Conservation (phyloP, 495 filamentous ascomycete species). For the Lophiostoma macrostomum region DNA sequence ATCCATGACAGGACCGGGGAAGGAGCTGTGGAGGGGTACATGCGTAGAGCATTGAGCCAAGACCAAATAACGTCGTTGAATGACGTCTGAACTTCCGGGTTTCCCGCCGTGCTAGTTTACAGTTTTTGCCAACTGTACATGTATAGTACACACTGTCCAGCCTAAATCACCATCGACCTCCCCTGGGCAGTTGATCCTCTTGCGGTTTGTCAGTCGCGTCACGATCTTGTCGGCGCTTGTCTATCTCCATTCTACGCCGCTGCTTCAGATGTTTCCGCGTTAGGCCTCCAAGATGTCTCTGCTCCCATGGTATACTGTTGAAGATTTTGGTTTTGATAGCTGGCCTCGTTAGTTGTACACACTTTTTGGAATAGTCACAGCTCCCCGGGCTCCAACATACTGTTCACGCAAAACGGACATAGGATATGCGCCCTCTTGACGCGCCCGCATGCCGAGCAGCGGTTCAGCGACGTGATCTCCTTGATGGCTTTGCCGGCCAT, state of each 20-base stretch:
- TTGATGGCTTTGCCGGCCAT: slow-evolving; percentile 92
- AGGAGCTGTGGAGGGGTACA: no score
- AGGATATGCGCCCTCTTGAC: slow-evolving; percentile 83
- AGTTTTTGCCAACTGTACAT: no score
- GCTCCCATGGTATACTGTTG: neutral
- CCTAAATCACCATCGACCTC: no score
- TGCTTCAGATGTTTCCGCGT: slow-evolving; percentile 11
- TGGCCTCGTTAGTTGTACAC: neutral
- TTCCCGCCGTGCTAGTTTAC: no score
- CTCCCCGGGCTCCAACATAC: slow-evolving; percentile 44
- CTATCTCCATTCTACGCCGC: slow-evolving; percentile 2
- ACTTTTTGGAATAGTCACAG: neutral
- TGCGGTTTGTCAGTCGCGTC: neutral
- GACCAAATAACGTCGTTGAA: no score
- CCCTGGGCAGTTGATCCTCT: neutral
- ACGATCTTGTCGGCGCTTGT: neutral
- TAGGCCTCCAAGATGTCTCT: no score
- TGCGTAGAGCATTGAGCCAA: no score
- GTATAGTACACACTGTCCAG: no score
- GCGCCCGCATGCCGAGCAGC: slow-evolving; percentile 82
- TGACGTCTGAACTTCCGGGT: no score
- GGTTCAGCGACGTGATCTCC: slow-evolving; percentile 80
- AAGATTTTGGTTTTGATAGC: slow-evolving; percentile 27
- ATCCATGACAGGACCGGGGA: no score
- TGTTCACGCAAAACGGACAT: slow-evolving; percentile 77